Evolutionary conservation across 2,329 filamentous ascomycete genomes (phyloP).

Genomic region (Lecanicillium sp.): DNA sequence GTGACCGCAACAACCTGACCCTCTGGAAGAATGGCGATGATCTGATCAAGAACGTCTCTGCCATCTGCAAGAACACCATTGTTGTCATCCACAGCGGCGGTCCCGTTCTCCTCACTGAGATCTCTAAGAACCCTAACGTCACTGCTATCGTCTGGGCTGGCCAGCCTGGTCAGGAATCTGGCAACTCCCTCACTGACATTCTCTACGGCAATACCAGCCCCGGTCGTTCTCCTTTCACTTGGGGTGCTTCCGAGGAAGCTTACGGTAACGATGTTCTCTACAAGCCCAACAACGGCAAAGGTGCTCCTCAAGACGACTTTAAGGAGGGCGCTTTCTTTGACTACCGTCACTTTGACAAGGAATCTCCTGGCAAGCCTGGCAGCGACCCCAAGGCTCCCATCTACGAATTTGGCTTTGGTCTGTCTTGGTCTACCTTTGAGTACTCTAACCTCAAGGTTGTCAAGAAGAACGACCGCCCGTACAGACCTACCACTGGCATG

Average conservation of each 20-base stretch:
- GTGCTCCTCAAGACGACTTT: constrained; percentile 66
- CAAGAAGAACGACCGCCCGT: constrained; percentile 43
- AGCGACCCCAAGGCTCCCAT: constrained; percentile 52
- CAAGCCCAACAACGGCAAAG: constrained; percentile 60
- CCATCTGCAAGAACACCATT: constrained; percentile 78
- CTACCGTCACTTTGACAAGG: constrained; percentile 58
- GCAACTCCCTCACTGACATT: constrained; percentile 73
- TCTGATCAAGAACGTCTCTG: constrained; percentile 74
- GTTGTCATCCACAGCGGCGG: constrained; percentile 85
- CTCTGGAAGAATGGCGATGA: constrained; percentile 79
- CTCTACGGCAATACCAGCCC: constrained; percentile 78
- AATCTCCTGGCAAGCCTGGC: constrained; percentile 29
- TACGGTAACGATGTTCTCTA: constrained; percentile 66
- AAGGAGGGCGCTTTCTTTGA: constrained; percentile 77
- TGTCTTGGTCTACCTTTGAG: constrained; percentile 74
- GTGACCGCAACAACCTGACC: constrained; percentile 89
- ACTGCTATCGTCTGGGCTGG: constrained; percentile 81
- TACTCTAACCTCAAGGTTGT: constrained; percentile 62
- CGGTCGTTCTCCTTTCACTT: constrained; percentile 74
- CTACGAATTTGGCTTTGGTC: constrained; percentile 75
- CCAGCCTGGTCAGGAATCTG: constrained; percentile 76
- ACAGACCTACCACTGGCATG: constrained; percentile 54
- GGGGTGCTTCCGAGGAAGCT: constrained; percentile 59
- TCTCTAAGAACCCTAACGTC: constrained; percentile 69
- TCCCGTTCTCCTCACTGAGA: constrained; percentile 69